Conservation (phyloP, 192 early-diverging fungal species). For the Phlyctochytrium planicorne region DNA sequence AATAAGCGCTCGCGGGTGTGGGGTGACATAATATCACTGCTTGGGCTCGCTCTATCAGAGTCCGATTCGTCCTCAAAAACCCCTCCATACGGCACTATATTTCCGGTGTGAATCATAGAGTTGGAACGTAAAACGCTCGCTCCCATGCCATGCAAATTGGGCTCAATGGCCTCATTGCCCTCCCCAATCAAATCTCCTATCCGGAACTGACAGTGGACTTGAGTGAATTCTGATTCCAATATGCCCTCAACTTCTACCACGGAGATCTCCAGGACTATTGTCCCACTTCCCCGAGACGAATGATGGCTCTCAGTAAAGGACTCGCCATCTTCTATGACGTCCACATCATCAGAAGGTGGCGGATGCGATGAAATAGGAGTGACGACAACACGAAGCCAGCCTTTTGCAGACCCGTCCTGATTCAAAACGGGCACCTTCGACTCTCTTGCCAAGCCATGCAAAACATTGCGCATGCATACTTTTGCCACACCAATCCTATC, state of each 20-base stretch:
- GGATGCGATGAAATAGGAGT: constrained; percentile 20
- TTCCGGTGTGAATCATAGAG: too few relatives aligned
- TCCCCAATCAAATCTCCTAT: constrained; percentile 58
- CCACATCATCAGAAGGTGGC: not conserved
- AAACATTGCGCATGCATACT: constrained; percentile 9
- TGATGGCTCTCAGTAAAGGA: too few relatives aligned
- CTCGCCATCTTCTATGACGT: constrained; percentile 1
- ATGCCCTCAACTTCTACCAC: constrained; percentile 60
- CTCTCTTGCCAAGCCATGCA: constrained; percentile 18
- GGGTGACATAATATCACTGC: not conserved
- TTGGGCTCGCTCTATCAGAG: not conserved
- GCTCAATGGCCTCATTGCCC: not conserved
- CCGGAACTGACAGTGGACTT: constrained; percentile 74
- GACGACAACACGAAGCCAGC: constrained; percentile 22
- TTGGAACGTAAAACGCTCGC: too few relatives aligned
- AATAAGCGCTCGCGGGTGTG: constrained; percentile 33
- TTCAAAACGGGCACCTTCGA: constrained; percentile 16
- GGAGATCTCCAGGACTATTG: constrained; percentile 64
- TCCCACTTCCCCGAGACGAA: constrained; percentile 47
- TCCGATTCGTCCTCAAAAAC: not conserved
- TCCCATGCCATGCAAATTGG: not conserved
- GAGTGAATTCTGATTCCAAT: constrained; percentile 57
- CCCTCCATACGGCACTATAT: too few relatives aligned
- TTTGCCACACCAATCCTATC: constrained; percentile 6
- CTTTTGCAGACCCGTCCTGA: constrained; percentile 6